Evolutionary conservation across 2,329 filamentous ascomycete genomes (phyloP), one percentile per base, ranked within the genome.

Genomic region (Neopestalotiopsis clavispora): DNA sequence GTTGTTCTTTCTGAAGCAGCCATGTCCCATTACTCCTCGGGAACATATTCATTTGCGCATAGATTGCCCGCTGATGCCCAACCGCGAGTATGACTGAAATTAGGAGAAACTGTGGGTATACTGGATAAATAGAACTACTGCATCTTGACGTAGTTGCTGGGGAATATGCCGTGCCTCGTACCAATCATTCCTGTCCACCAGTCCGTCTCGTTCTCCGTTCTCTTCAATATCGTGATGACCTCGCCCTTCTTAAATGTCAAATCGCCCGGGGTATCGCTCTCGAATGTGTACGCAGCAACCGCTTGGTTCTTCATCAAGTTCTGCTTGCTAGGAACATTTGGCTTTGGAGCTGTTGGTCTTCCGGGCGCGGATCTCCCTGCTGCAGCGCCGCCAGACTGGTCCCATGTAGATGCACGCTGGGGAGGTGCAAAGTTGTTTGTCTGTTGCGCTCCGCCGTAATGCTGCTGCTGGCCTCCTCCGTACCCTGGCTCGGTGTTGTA

Each of bases 111-210:
- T 52, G 13, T 13, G 45, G 45, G 45, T 52, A 52, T 52, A 52
- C 45, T 14, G n/a, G 9, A n/a, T 17, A n/a, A 20, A 52, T 9
- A 17, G n/a, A 20, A 20, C 23, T 45, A 63, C 79, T 83, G 87
- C 88, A 91, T 89, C 78, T 91, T 90, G 72, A 92, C 90, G 71
- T 92, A 92, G 78, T 91, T 91, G 80, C 93, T 96, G 0, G 96
- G 96, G 82, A 99, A 99, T 73, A 98, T 97, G 49, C 96, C 96
- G 67, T 95, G 93, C 74, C 90, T 88, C 72, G 90, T 88, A 38
- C 95, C 95, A 76, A 98, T 91, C 81, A 92, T 91, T 32, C 96
- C 96, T 20, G 95, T 98, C 96, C 95, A 98, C 95, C 95, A 98
- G 80, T 98, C 95, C 68, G 94, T 95, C 69, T 94, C 92, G 74